Base-by-base conservation (phyloP, 371 early-diverging fungal species). In the Circinella umbellata region DNA sequence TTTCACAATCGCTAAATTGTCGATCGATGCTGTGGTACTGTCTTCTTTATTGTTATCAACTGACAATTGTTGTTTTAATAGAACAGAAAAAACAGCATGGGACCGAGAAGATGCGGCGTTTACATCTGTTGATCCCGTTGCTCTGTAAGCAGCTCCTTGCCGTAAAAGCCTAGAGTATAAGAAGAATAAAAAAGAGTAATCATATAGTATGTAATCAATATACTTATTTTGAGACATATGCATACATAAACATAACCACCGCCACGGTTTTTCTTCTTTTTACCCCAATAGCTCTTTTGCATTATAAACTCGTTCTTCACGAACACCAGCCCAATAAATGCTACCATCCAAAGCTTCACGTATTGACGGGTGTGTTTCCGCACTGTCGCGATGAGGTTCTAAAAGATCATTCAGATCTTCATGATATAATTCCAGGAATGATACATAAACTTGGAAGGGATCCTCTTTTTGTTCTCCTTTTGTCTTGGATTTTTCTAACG, bases 51-150 rank as follows among this genome's bases (percentile, higher is more conserved):
- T 63, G 55, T 59, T 55, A 14, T 75, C 69, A 11, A 69, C 74
- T 27, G 70, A 42, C 11, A 71, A 87, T 64, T 91, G 88, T 75
- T 94, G 95, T 18, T 83, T 76, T 60, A 98, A 86, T 27, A 91
- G 89, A 5, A 98, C 90, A n/a, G 95, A 92, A 81, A 98, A 99
- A 63, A 99, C 96, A 53, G 99, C 99, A 81, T 99, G 99, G 27
- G 97, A 97, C 74, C 99, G 84, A 9, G 98, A 97, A 0, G 97
- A 97, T 53, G 92, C 83, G 51, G 89, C 92, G 83, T 99, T 99
- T 98, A 99, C 98, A 64, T 96, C 94, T 15, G 99, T 99, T 11
- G 93, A 86, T 35, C 94, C 95, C 4, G 98, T 98, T 42, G 95
- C 96, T 68, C 99, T 87, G 78, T 91, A 87, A 57, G 89, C 73